Base-by-base conservation (phyloP, 495 filamentous ascomycete species). In the Aspergillus hancockii region DNA sequence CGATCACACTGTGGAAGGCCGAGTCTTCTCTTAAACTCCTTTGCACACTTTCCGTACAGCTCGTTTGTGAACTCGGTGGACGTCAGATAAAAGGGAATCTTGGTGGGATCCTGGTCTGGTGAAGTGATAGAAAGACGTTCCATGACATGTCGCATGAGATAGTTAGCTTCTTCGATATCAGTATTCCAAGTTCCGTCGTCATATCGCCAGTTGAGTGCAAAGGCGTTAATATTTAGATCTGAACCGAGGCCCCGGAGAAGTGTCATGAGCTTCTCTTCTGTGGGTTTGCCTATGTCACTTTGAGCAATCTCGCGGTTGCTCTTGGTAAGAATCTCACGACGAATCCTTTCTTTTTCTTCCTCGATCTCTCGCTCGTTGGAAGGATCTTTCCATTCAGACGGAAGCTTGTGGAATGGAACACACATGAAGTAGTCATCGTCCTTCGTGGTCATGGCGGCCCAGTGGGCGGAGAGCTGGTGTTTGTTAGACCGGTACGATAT, bases 141-240 rank as follows among this genome's bases (percentile, higher is more conserved):
- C 23, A 80, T 65, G n/a, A 81, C 74, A 16, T 74, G 65, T 46
- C 54, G 62, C 63, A 76, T 81, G 40, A 81, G 67, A 55, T 79
- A 77, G 49, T 83, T 81, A 21, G 78, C 77, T 67, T 80, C 75
- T 57, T 79, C 77, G n/a, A 81, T 74, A 52, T 79, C 74, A 6
- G 61, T 66, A 58, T 80, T 81, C 31, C 75, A 66, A 1, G 28
- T 67, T 8, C 71, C 54, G 49, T 75, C 64, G 5, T 64, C 43
- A 3, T 22, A 47, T 10, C 43, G 46, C 58, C 58, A 60, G 61
- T 81, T 82, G 32, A 71, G 62, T 0, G 71, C 64, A 61, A 82
- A 79, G 8, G 70, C 71, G 57, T 83, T 81, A 67, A 83, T 77
- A 49, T 74, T 80, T 30, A 79, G 64, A 43, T 82, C 78, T 2